Evolutionary conservation across 345 rosid genomes (phyloP).

Genomic region (Psidium friedrichsthalianum): DNA sequence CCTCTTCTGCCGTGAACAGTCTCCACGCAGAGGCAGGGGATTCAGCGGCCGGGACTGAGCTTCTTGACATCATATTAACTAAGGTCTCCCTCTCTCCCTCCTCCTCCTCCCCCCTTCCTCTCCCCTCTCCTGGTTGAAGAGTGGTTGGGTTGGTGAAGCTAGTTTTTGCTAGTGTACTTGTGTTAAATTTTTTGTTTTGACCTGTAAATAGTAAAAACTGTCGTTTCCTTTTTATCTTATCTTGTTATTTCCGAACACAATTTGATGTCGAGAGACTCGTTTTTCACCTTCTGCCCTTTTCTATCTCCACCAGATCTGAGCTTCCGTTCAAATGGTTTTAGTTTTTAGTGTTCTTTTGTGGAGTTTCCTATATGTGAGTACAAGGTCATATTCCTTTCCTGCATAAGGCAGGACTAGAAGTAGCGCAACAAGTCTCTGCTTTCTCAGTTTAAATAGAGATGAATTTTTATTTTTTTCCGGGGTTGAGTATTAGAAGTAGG

Average conservation of each 20-base stretch:
- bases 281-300: not conserved
- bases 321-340: not conserved
- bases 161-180: not conserved
- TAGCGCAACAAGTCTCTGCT: not conserved
- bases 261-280: not conserved
- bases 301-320: not conserved
- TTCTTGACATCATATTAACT: slow-evolving; percentile 10
- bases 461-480: not conserved
- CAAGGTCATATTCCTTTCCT: not conserved
- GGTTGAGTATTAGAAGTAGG: not conserved
- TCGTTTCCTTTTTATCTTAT: not conserved
- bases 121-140: too few species aligned
- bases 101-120: too few species aligned
- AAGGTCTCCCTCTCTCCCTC: slow-evolving; percentile 1
- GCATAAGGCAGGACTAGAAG: not conserved
- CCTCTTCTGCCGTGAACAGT: not conserved
- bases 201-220: not conserved
- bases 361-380: not conserved
- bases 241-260: not conserved
- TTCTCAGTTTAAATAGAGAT: not conserved
- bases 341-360: not conserved
- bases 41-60: slow-evolving; percentile 6
- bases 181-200: not conserved
- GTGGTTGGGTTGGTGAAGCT: not conserved
- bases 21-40: slow-evolving; percentile 1